Evolutionary conservation across 163 green algal species (phyloP), one percentile per base, ranked within the genome.

Genomic region (Chlorella variabilis): DNA sequence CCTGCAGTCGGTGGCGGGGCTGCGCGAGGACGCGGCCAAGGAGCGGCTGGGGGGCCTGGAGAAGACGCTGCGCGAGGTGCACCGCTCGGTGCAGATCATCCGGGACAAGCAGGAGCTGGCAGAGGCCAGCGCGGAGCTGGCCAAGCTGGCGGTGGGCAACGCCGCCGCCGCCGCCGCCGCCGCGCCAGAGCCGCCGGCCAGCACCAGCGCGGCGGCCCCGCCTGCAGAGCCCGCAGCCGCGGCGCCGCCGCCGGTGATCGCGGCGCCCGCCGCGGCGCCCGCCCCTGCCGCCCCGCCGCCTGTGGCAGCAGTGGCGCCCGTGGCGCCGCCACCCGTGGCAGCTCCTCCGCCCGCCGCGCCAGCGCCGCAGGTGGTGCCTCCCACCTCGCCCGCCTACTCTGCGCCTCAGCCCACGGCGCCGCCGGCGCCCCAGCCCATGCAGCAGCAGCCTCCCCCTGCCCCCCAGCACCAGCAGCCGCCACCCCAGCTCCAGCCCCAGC

Each of bases 71-170:
- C 78, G 75, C 13, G 87, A 91, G 61, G 76, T 93, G 29, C 73
- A 84, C 25, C 81, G 89, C 29, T 75, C 77, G 11, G 85, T 92
- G 42, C 89, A 92, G 73, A 86, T 92, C 31, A 71, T 92, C 9
- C 73, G 89, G 8, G 89, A 92, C 77, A 87, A 81, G 75, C 84
- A 89, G 80, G 89, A 90, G 77, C 78, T 91, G 39, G 80, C 80
- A 33, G 82, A 87, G n/a, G 87, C 87, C 13, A 71, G 85, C 18
- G 85, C 84, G 20, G 89, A 91, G 80, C 74, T 93, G 63, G 69
- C 81, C n/a, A 89, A 89, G 77, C 68, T 91, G 59, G 48, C 81
- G 1, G 45, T n/a, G 4, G 48, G 23, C 61, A 31, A 20, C 25
- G 76, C 27, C 36, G 25, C 51, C 62, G 9, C n/a, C 29, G 34